Evolutionary conservation across 257 asterid species (phyloP).

Genomic region (Plantago major): DNA sequence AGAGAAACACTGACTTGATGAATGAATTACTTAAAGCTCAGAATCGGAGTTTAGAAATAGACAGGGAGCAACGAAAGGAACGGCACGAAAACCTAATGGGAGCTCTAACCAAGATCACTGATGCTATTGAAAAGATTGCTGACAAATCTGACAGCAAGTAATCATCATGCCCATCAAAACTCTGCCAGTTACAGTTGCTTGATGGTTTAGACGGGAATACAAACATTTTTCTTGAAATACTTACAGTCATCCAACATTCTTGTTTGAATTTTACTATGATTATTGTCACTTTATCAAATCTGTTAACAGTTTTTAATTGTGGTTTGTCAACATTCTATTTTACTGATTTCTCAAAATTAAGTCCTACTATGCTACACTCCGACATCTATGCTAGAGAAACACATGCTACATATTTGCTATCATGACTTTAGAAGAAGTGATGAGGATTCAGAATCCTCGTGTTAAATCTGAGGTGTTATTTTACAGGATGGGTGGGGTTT

Average conservation of each 20-base stretch:
- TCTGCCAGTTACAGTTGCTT: slow-evolving; percentile 1
- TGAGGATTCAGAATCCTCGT: too few relatives aligned
- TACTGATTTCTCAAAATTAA: too few relatives aligned
- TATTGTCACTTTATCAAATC: too few relatives aligned
- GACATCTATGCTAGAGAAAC: too few relatives aligned
- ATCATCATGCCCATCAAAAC: neutral
- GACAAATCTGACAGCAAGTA: slow-evolving; percentile 39
- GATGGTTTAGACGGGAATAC: slow-evolving; percentile 6
- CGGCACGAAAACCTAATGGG: slow-evolving; percentile 35
- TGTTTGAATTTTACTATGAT: too few relatives aligned
- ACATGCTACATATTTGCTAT: too few relatives aligned
- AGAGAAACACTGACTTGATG: slow-evolving; percentile 34
- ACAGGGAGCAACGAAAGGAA: slow-evolving; percentile 47
- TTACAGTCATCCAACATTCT: slow-evolving; percentile 5
- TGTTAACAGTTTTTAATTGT: too few relatives aligned
- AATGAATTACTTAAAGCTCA: slow-evolving; percentile 51
- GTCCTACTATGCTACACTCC: too few relatives aligned
- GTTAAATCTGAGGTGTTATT: too few relatives aligned
- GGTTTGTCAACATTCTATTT: too few relatives aligned
- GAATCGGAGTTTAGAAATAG: slow-evolving; percentile 27
- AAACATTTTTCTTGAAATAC: slow-evolving; percentile 5
- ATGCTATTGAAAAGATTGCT: slow-evolving; percentile 46
- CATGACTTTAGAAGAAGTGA: too few relatives aligned
- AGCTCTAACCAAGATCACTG: slow-evolving; percentile 51
- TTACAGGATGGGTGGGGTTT: neutral